Evolutionary conservation across 2,329 filamentous ascomycete genomes (phyloP), one percentile per base, ranked within the genome.

Genomic region (Apiospora arundinis): DNA sequence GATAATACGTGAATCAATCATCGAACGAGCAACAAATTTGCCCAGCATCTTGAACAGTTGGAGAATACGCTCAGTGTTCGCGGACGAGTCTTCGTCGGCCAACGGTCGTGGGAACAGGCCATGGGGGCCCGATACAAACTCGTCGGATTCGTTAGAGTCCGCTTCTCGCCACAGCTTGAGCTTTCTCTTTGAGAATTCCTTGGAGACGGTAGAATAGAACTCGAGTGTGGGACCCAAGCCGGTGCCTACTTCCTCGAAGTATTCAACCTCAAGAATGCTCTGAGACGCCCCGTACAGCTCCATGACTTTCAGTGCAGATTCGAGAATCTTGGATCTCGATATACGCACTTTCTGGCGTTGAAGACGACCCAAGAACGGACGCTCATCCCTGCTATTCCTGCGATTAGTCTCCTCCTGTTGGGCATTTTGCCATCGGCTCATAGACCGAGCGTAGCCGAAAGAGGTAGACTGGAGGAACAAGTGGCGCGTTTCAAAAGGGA

Each of bases 271-370:
- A 0, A 99, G 85, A 40, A 98, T 93, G 80, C 95, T 98, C 72
- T 97, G 94, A 0, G 95, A 97, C n/a, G 94, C 94, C 0, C 96
- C 96, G 77, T 99, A 99, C 2, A 98, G 89, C 77, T 99, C 95
- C 95, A 99, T 98, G 42, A 99, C 96, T 82, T 99, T 99, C 81
- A 98, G 87, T 0, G 96, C 96, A 18, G 96, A 98, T 80, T 99
- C 96, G 9, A 99, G 87, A 65, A 99, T 98, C 77, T 97, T 95
- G n/a, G 90, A 91, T 60, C 96, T 91, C 6, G 95, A 97, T 73
- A 99, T 98, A 63, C 96, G 92, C n/a, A 99, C 95, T 82, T 99
- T 99, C 79, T 99, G 96, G 71, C 96, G 91, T 80, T 98, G 96
- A 1, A 98, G 88, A 56, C 95, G 90, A 18, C 96, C 96, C 2